These are phyloP conservation scores for Laetiporus sulphureus DNA, from an alignment of 1,284 basidiomycete genomes.

Conservation along the genomic window DNA sequence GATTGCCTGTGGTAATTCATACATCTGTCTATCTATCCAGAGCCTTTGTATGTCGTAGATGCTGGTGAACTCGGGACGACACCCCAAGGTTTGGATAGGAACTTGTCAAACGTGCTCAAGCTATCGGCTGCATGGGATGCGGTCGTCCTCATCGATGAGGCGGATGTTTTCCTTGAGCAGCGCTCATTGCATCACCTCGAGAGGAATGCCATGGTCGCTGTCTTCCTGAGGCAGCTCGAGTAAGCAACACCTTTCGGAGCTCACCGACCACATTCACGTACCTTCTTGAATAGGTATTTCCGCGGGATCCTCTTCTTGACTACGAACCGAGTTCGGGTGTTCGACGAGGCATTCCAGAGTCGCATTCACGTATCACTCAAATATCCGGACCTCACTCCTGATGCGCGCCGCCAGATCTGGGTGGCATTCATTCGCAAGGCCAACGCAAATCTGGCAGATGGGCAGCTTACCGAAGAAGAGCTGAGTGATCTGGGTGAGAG, in stretches of 20 bases:
- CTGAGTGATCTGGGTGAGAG: constrained; percentile 40
- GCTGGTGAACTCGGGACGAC: constrained; percentile 53
- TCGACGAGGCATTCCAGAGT: constrained; percentile 64
- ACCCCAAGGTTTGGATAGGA: constrained; percentile 29
- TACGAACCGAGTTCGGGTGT: constrained; percentile 58
- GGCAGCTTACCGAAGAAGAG: constrained; percentile 34
- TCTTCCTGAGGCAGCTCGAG: constrained; percentile 31
- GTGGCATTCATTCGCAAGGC: constrained; percentile 48
- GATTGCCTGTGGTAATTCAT: background rate
- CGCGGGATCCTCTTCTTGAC: constrained; percentile 62
- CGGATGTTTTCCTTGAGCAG: constrained; percentile 52
- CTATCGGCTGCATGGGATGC: constrained; percentile 57
- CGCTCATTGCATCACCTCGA: constrained; percentile 52
- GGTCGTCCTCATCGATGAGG: constrained; percentile 57
- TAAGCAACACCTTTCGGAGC: constrained; percentile 6
- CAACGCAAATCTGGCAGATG: constrained; percentile 27
- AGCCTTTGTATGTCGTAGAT: constrained; percentile 51
- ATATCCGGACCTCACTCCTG: constrained; percentile 45
- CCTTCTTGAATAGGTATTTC: constrained; percentile 41
- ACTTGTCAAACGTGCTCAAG: constrained; percentile 27
- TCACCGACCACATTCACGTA: background rate
- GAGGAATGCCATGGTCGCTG: constrained; percentile 62
- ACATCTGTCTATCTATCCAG: constrained; percentile 9
- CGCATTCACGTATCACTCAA: constrained; percentile 60
- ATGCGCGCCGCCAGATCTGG: constrained; percentile 52